Percentiles rank a stretch among this genome's conserved stretches.
phyloP scores from a whole-genome alignment of 495 filamentous ascomycete species.

The Amniculicola lignicola region DNA sequence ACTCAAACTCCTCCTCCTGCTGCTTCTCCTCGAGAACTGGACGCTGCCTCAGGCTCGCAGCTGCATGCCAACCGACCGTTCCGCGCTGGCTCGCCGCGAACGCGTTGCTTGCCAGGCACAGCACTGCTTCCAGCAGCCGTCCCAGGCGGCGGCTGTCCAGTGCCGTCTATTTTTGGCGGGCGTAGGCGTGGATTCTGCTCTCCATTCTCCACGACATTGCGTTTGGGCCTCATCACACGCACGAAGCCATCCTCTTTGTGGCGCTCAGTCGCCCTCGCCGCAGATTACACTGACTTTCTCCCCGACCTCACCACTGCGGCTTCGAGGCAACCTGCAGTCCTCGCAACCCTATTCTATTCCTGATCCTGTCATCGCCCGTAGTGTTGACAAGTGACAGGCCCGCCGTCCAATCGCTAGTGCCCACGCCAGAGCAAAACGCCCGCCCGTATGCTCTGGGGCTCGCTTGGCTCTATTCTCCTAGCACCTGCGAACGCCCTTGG shows the following conservation, averaged over 20 bases:
- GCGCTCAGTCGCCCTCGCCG: neutral
- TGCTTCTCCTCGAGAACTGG: too few species aligned
- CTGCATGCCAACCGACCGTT: neutral
- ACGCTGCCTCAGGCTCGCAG: neutral
- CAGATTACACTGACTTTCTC: neutral
- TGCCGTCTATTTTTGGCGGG: conserved; percentile 5
- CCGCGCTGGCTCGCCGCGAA: neutral
- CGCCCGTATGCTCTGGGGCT: neutral
- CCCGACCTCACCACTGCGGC: neutral
- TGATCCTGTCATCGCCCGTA: conserved; percentile 17
- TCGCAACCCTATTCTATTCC: conserved; percentile 21
- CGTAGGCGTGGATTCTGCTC: neutral
- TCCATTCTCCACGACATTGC: neutral
- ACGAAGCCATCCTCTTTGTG: neutral
- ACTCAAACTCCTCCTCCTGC: too few species aligned
- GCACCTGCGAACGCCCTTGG: too few species aligned
- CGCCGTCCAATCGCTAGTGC: neutral
- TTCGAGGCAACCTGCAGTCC: conserved; percentile 9
- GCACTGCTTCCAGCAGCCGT: neutral
- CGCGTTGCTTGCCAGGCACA: neutral
- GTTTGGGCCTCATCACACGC: neutral
- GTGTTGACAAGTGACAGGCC: conserved; percentile 5
- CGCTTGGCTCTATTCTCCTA: too few species aligned
- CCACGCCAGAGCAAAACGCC: neutral
- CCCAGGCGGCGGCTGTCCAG: neutral